Base-by-base conservation (phyloP, 2,329 filamentous ascomycete species). In the Trichophyton simii region DNA sequence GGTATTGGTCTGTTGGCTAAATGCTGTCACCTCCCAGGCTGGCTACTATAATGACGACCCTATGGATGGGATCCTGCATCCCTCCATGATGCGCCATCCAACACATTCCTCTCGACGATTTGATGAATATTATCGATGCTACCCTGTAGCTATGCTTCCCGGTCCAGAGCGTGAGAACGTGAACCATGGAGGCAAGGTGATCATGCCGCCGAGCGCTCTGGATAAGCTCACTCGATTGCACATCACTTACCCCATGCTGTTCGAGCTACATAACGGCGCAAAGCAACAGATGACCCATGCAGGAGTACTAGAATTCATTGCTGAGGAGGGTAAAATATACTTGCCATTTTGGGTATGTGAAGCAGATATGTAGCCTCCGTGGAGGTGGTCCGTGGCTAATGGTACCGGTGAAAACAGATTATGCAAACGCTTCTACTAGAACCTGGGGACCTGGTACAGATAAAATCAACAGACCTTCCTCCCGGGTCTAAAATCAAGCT, bases 61-160 rank as follows among this genome's bases (percentile, higher is more conserved):
- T 54, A 78, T 79, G 76, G 75, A 77, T 5, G 75, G 78, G 62
- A 79, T 83, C 70, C 79, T 83, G 64, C 78, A 81, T 64, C 73
- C 77, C 13, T 77, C 78, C 63, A 42, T 62, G 18, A 80, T 83
- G 74, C 77, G 77, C 41, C 78, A 77, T 65, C 71, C 73, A 50
- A 77, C 75, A 11, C 63, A 66, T 58, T 74, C 73, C 69, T 80
- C 76, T 67, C 88, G 90, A 68, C 89, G 91, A 63, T 99, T 99
- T 78, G 92, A 99, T 75, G 94, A 99, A 76, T 97, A 96, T 79
- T 97, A 96, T 77, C 87, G 94, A 70, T 96, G 91, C 79, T 99
- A 97, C 71, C 94, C 94, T 50, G 83, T 96, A 69, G 86, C 87
- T 68, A 97, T 99, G 91, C 85, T 95, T 65, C 90, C 91, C 11